A percentile compares a stretch with the other conserved stretches of the same genome.
phyloP scores from a whole-genome alignment of 108 stramenopile species.

The Schizochytrium sp. region DNA sequence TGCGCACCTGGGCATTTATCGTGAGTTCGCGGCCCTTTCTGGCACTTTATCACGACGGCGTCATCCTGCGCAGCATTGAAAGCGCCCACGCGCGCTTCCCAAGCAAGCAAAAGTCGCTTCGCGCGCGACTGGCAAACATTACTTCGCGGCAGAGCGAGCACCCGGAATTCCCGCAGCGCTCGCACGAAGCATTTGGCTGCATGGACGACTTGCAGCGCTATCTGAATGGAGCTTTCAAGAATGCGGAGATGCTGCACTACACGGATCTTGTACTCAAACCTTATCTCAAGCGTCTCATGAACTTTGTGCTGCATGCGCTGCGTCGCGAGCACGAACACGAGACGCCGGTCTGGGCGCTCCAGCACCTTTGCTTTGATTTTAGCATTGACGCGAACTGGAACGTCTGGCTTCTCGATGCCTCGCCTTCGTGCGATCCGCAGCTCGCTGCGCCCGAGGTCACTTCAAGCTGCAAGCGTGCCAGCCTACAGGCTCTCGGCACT shows the following conservation, averaged over 20 bases:
- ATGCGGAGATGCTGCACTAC: background rate
- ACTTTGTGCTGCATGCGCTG: constrained; percentile 4
- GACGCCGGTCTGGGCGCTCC: background rate
- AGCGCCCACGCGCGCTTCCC: background rate
- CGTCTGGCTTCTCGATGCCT: constrained; percentile 11
- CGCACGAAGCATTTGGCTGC: background rate
- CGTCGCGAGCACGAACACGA: constrained; percentile 9
- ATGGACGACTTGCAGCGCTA: constrained; percentile 7
- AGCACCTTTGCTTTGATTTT: constrained; percentile 9
- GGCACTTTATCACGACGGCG: constrained; percentile 8
- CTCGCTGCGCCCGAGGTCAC: background rate
- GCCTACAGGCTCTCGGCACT: background rate
- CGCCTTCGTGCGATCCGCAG: background rate
- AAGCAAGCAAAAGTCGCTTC: background rate
- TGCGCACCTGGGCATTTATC: constrained; percentile 9
- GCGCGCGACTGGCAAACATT: background rate
- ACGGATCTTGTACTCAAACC: background rate
- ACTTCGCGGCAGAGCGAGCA: background rate
- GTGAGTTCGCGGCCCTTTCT: background rate
- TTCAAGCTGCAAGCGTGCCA: background rate
- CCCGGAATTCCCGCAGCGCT: background rate
- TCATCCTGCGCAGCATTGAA: background rate
- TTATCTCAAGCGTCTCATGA: background rate
- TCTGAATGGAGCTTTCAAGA: background rate
- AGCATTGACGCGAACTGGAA: background rate